phyloP scores from a whole-genome alignment of 192 early-diverging fungal species.

The Backusella luteola region DNA sequence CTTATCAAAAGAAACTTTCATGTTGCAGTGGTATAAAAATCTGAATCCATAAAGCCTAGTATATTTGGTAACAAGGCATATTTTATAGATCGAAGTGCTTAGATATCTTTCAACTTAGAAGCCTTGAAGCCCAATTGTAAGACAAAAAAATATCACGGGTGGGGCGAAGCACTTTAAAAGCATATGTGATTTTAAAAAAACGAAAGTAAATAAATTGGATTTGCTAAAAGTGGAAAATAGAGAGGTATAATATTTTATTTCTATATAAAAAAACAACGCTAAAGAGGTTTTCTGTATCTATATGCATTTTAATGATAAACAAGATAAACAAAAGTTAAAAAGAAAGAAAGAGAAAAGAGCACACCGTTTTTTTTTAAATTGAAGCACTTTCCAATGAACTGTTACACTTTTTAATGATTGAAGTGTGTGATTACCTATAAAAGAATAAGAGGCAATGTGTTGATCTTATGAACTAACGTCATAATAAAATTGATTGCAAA shows the following conservation, averaged over 20 bases:
- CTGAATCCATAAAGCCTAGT: no score
- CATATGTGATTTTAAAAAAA: not conserved
- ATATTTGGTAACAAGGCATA: no score
- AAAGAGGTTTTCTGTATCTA: not conserved
- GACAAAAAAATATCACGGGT: not conserved
- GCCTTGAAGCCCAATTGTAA: not conserved
- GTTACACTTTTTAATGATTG: not conserved
- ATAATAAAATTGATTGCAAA: not conserved
- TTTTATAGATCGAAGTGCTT: no score
- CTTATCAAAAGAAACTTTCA: no score
- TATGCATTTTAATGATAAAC: not conserved
- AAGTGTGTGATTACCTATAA: not conserved
- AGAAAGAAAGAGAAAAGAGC: not conserved
- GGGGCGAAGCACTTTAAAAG: not conserved
- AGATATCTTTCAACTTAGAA: not conserved
- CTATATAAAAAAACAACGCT: not conserved
- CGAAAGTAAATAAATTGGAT: not conserved
- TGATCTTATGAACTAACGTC: not conserved
- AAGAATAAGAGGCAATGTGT: not conserved
- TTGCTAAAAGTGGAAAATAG: not conserved
- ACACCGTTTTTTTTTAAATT: not conserved
- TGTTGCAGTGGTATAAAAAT: no score
- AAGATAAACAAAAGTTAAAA: not conserved
- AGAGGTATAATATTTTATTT: not conserved
- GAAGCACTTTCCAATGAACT: not conserved